Percentiles rank a stretch among this genome's conserved stretches.
Conservation (phyloP, 805 yeast species). For the Allodekkera sacchari region DNA sequence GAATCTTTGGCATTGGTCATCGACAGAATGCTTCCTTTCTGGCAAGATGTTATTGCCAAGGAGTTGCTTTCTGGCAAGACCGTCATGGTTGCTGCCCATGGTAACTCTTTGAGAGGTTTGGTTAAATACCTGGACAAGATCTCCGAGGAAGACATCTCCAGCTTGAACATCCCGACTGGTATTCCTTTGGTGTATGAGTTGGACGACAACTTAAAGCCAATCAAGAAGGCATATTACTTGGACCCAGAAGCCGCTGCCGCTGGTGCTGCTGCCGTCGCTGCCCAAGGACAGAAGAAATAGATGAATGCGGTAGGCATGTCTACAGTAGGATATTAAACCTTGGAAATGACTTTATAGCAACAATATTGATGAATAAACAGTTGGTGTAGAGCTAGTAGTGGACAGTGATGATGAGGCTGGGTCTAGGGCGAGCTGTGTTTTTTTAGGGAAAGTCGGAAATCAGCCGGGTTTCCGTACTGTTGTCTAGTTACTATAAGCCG, state of each 20-base stretch:
- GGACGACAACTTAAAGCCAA: slow-evolving; percentile 78
- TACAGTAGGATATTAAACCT: not conserved
- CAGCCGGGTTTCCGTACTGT: too few relatives aligned
- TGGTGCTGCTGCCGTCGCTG: slow-evolving; percentile 99
- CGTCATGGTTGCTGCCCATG: slow-evolving; percentile 93
- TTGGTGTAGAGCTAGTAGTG: too few relatives aligned
- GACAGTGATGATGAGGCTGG: too few relatives aligned
- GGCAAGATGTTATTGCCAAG: slow-evolving; percentile 85
- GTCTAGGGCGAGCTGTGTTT: too few relatives aligned
- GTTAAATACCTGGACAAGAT: slow-evolving; percentile 93
- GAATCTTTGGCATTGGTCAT: slow-evolving; percentile 92
- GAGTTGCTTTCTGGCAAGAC: slow-evolving; percentile 83
- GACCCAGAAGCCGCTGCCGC: slow-evolving; percentile 99
- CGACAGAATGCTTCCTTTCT: slow-evolving; percentile 94
- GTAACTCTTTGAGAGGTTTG: slow-evolving; percentile 94
- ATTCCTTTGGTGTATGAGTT: slow-evolving; percentile 96
- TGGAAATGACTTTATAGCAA: not conserved
- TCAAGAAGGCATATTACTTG: slow-evolving; percentile 90
- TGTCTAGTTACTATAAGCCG: too few relatives aligned
- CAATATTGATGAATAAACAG: not conserved
- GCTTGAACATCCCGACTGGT: slow-evolving; percentile 96
- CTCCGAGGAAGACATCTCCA: slow-evolving; percentile 87
- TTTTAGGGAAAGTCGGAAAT: too few relatives aligned
- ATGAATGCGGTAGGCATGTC: not conserved
- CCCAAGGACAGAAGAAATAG: slow-evolving; percentile 76